Percentiles rank a stretch among this genome's conserved stretches.
phyloP scores from a whole-genome alignment of 768 basidiomycete species.

The Dentipellis fragilis region DNA sequence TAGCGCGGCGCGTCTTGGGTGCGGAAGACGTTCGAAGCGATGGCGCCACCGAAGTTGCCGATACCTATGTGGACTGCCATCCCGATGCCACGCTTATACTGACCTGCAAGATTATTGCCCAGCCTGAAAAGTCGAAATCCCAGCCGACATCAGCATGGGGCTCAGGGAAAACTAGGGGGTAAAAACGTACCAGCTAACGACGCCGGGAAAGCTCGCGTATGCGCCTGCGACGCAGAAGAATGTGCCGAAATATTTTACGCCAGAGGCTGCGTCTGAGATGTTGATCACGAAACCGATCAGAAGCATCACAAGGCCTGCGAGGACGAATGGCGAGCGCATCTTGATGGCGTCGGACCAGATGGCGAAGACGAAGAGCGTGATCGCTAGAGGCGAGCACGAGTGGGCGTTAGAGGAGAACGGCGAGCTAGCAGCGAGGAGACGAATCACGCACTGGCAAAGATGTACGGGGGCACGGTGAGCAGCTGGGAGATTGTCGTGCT shows the following conservation, averaged over 20 bases:
- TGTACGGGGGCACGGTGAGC: slow-evolving; percentile 55
- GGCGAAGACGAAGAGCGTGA: slow-evolving; percentile 41
- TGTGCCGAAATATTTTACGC: slow-evolving; percentile 64
- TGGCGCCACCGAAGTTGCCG: slow-evolving; percentile 56
- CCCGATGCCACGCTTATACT: slow-evolving; percentile 60
- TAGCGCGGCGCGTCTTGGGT: slow-evolving; percentile 49
- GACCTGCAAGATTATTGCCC: slow-evolving; percentile 55
- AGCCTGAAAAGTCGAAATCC: slow-evolving; percentile 40
- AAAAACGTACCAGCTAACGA: slow-evolving; percentile 44
- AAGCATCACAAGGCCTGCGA: slow-evolving; percentile 37
- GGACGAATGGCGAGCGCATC: slow-evolving; percentile 49
- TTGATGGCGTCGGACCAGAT: slow-evolving; percentile 47
- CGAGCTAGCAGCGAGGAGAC: too few species aligned
- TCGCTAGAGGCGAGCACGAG: slow-evolving; percentile 27
- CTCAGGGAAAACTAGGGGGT: background rate
- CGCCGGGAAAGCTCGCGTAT: slow-evolving; percentile 49
- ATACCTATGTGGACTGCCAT: slow-evolving; percentile 64
- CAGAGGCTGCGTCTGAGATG: slow-evolving; percentile 39
- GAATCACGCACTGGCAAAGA: slow-evolving; percentile 44
- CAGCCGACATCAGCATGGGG: background rate
- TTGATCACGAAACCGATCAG: slow-evolving; percentile 56
- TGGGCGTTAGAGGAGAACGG: too few species aligned
- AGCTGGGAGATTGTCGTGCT: slow-evolving; percentile 43
- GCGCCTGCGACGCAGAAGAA: slow-evolving; percentile 60
- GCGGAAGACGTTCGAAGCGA: slow-evolving; percentile 56